Base-by-base conservation (phyloP, 192 early-diverging fungal species). In the Coemansia sp. region DNA sequence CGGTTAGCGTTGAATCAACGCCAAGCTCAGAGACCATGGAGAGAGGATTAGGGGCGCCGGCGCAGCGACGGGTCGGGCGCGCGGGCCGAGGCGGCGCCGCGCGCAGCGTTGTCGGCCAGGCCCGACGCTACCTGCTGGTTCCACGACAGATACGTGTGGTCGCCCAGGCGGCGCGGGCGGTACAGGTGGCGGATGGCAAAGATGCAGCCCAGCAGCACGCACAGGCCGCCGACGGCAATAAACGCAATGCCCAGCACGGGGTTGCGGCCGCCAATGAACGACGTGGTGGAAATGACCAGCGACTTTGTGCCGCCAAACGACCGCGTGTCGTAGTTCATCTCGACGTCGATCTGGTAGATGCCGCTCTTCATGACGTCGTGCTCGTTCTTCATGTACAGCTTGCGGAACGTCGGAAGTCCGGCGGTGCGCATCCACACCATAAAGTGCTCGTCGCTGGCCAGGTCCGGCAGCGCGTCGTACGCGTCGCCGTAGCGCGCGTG, bases 391-490 rank as follows among this genome's bases (percentile, higher is more conserved):
- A 90, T 90, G 62, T 89, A 98, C 38, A 99, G 78, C 73, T 99
- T 99, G 45, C 95, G 79, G 78, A 99, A 99, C 27, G 85, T 92
- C 26, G 97, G 97, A 45, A 96, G 79, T 8, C 95, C 93, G 15
- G 93, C 93, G 0, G 90, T 91, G 30, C 95, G 82, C 94, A 99
- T 96, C 97, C 97, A 99, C 15, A 99, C 97, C 59, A 94, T 89
- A 59, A 99, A 90, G 38, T 87, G 83, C 74, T 95, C 86, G 78
- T 90, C 79, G 8, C 59, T 50, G 12, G 61, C 49, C 27, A 90
- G 78, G 56, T 97, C 69, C 20, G 86, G 81, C 28, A 84, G 72
- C n/a, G 74, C 66, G 35, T 83, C 81, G 20, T 67, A 58, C 14
- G 74, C 81, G 44, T 80, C 64, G 6, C 83, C 78, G 53, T 81